These are phyloP conservation scores for Talaromyces sp. DNA, from an alignment of 2,329 filamentous ascomycete species.

Conservation along the genomic window DNA sequence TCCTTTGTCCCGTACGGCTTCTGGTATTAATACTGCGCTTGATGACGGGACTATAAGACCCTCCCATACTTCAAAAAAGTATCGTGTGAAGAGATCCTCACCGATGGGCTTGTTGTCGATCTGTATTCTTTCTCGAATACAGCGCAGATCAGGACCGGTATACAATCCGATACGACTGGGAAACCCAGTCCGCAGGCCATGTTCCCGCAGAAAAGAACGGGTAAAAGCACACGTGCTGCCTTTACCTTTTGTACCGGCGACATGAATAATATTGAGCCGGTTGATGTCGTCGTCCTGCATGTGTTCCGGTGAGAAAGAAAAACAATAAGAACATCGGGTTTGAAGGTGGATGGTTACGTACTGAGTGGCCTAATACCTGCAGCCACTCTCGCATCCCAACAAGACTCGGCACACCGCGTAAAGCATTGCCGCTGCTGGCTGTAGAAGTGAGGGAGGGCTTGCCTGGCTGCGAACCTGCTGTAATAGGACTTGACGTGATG, in stretches of 20 bases:
- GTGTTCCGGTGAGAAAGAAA: neutral
- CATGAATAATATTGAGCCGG: conserved; percentile 61
- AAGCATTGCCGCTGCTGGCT: conserved; percentile 2
- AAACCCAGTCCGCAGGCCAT: conserved; percentile 22
- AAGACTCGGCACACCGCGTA: conserved; percentile 23
- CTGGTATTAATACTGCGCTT: neutral
- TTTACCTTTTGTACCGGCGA: conserved; percentile 73
- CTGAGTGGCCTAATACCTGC: conserved; percentile 23
- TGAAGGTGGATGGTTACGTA: conserved; percentile 9
- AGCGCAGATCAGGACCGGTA: conserved; percentile 25
- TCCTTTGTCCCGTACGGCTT: conserved; percentile 16
- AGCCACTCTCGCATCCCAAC: conserved; percentile 29
- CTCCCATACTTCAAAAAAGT: conserved; percentile 29
- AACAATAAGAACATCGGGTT: neutral
- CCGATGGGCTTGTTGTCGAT: conserved; percentile 25
- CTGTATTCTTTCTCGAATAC: conserved; percentile 32
- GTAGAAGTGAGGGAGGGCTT: neutral
- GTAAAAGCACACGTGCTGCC: conserved; percentile 64
- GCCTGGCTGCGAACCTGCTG: neutral
- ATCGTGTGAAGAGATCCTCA: conserved; percentile 15
- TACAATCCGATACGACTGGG: conserved; percentile 9
- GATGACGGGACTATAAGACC: neutral
- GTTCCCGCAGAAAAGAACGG: conserved; percentile 46
- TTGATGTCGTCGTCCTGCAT: conserved; percentile 43
- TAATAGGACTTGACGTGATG: conserved; percentile 1